Evolutionary conservation across 495 filamentous ascomycete genomes (phyloP), one percentile per base, ranked within the genome.

Genomic region (Aspergillus kassunensis): DNA sequence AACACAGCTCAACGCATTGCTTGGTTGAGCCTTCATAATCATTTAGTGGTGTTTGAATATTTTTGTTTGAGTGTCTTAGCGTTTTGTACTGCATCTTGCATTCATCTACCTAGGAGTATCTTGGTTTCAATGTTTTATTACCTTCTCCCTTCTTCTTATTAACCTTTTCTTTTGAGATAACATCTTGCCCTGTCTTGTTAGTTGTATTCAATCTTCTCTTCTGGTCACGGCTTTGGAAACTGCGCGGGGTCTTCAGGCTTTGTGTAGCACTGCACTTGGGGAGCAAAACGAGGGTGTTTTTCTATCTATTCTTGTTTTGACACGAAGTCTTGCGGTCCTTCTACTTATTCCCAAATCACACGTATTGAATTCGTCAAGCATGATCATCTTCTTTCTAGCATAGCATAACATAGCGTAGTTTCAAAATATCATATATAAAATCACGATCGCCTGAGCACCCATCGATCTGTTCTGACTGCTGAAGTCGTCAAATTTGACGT

Each of bases 21-120:
- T 54, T 44, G 36, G 47, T 41, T 45, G 43, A 51, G 51, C 52
- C 53, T 61, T 57, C 46, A n/a, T n/a, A n/a, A n/a, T n/a, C n/a
- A 30, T 50, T 53, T 47, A 51, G 51, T 57, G 58, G 58, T 57
- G 58, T 60, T 56, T 18, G 37, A 21, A 15, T 31, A 16, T n/a
- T n/a, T n/a, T 33, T 56, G 34, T 36, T 49, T 37, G 25, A 23
- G 10, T 49, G 45, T 20, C 39, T 60, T 60, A 56, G 53, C 55
- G 55, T 52, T 49, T 44, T 20, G 9, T 33, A 33, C 31, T 24
- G 40, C 42, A 46, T 46, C 40, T 54, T 58, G 55, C 55, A 58
- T 58, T 39, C 30, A 40, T 33, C 24, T 45, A 36, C 30, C 40
- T 53, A 42, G 56, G 56, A 59, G 56, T 59, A 33, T 43, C 13